Percentiles rank a stretch among this genome's conserved stretches.
phyloP scores from a whole-genome alignment of 2,329 filamentous ascomycete genomes.

The Colletotrichum sp. region DNA sequence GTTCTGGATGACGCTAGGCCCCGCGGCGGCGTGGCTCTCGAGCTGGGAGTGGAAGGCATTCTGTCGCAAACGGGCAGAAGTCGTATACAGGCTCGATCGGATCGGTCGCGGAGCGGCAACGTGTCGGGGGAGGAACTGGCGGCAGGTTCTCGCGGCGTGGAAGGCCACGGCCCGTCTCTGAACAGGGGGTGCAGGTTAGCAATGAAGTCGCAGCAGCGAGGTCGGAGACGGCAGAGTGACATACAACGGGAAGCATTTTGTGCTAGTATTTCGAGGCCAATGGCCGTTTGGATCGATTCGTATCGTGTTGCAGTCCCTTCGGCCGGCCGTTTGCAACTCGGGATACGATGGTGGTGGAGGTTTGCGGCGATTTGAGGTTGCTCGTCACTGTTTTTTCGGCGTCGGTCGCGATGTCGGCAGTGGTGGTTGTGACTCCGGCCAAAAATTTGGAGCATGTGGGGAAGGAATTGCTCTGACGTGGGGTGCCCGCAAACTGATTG shows the following conservation, averaged over 20 bases:
- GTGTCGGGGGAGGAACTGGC: slow-evolving; percentile 54
- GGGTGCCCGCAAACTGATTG: slow-evolving; percentile 1
- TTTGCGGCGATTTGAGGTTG: neutral
- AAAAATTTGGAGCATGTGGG: slow-evolving; percentile 14
- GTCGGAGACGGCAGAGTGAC: neutral
- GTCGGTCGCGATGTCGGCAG: slow-evolving; percentile 9
- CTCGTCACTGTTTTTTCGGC: neutral
- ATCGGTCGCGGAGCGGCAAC: neutral
- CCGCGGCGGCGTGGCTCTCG: slow-evolving; percentile 55
- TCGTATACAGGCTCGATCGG: slow-evolving; percentile 4
- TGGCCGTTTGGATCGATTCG: neutral
- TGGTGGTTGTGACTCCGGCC: neutral
- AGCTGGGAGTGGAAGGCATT: slow-evolving; percentile 70
- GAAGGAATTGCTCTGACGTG: neutral
- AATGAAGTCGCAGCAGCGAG: neutral
- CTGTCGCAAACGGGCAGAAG: slow-evolving; percentile 33
- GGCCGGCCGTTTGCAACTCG: neutral
- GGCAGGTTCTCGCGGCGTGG: slow-evolving; percentile 30
- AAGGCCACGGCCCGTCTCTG: slow-evolving; percentile 33
- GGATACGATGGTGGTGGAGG: neutral
- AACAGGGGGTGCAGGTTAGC: neutral
- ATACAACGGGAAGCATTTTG: slow-evolving; percentile 19
- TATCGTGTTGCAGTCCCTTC: neutral
- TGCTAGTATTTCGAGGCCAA: neutral
- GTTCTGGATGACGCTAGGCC: slow-evolving; percentile 29